Base-by-base conservation (phyloP, 2,329 filamentous ascomycete genomes). In the Hymenoscyphus repandus region DNA sequence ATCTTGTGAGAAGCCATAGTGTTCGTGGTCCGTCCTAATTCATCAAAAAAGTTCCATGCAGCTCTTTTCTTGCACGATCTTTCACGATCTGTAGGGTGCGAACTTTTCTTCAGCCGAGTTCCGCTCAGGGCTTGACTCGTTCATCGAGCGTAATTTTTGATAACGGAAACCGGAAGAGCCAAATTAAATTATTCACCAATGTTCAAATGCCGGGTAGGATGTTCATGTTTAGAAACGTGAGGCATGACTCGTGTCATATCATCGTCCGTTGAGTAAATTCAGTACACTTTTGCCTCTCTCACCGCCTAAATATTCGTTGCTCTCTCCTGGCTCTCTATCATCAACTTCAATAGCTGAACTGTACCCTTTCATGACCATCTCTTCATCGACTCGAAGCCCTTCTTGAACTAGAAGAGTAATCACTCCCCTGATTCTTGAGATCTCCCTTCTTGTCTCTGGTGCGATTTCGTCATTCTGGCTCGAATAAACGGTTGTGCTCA, bases 381-480 rank as follows among this genome's bases (percentile, higher is more conserved):
- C 89, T 71, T 97, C 92, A 61, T 97, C 93, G 27, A 99, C 90
- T 52, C 84, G 82, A 39, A 93, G 72, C 0, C 89, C 88, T 40
- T 86, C 82, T 66, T 95, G 86, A 1, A 95, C 88, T 52, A 99
- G 72, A 1, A 90, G 86, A 51, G 83, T 80, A 50, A 99, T 86
- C 50, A 93, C 87, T 18, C 88, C 88, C 33, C 86, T 78, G 41
- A 97, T 77, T 52, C 91, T 77, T 13, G 89, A 84, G 69, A 99
- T 96, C 74, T 97, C 93, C 55, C 85, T 80, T 74, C 93, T 83
- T 13, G 90, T 92, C 45, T 82, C 81, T 2, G 82, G 73, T 18
- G 81, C 74, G 56, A 99, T 90, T 50, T 82, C 78, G 66, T 97
- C 92, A 66, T 99, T 99, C 72, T 96, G 90, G 66, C 88, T 95